Evolutionary conservation across 2,329 filamentous ascomycete genomes (phyloP).

Genomic region (Penicillium griseofulvum): DNA sequence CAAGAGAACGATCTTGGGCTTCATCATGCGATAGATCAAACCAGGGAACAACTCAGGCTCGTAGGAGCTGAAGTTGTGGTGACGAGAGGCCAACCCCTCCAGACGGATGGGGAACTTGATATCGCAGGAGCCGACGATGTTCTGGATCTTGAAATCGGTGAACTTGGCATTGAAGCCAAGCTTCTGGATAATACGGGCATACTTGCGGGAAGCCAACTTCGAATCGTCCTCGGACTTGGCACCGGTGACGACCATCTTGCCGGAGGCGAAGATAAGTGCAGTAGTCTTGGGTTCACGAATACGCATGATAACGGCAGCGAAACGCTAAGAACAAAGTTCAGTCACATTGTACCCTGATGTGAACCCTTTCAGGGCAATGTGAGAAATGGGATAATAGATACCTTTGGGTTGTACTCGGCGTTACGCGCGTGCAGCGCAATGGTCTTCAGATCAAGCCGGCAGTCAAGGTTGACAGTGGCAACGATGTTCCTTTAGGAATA

Average conservation of each 20-base stretch:
- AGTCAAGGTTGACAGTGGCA: constrained; percentile 96
- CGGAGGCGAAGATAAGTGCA: constrained; percentile 93
- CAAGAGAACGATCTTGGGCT: constrained; percentile 96
- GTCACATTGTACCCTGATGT: constrained; percentile 44
- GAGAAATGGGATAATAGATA: constrained; percentile 48
- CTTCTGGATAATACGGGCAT: constrained; percentile 99
- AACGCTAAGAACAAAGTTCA: constrained; percentile 67
- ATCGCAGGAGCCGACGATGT: constrained; percentile 97
- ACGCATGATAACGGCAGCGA: constrained; percentile 98
- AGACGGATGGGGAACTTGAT: constrained; percentile 99
- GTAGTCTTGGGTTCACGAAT: constrained; percentile 99
- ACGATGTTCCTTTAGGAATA: constrained; percentile 81
- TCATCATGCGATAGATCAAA: constrained; percentile 99
- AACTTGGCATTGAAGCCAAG: constrained; percentile 99
- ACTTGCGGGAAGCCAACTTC: constrained; percentile 94
- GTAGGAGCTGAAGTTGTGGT: constrained; percentile 99
- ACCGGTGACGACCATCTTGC: constrained; percentile 99
- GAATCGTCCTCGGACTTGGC: constrained; percentile 98
- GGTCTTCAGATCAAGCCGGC: constrained; percentile 95
- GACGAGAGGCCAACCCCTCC: constrained; percentile 90
- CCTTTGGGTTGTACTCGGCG: constrained; percentile 98
- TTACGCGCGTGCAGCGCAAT: constrained; percentile 97
- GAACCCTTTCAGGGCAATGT: constrained; percentile 29
- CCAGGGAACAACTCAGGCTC: constrained; percentile 98
- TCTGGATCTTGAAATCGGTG: constrained; percentile 99